Evolutionary conservation across 257 asterid species (phyloP).

Genomic region (Lavandula angustifolia): DNA sequence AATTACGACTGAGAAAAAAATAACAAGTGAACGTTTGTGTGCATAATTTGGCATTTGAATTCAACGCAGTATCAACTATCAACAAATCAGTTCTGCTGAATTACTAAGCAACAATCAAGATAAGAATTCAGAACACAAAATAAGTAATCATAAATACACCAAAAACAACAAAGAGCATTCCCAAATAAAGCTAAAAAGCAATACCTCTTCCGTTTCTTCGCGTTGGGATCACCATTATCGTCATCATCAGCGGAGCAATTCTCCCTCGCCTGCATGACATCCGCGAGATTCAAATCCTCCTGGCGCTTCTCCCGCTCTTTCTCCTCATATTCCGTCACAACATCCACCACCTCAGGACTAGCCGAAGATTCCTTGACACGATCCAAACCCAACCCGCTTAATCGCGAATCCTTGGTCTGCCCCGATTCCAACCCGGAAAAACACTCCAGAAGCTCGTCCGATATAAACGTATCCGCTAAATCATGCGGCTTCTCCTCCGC

Average conservation of each 20-base stretch:
- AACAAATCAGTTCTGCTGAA: background rate
- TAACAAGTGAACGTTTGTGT: too few relatives aligned
- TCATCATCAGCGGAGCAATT: conserved; percentile 18
- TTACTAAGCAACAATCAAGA: background rate
- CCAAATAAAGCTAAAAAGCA: conserved; percentile 1
- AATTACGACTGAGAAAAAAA: background rate
- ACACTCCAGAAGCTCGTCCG: conserved; percentile 52
- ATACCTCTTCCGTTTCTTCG: conserved; percentile 82
- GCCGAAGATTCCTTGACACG: conserved; percentile 34
- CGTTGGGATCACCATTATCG: conserved; percentile 48
- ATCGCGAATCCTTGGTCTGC: background rate
- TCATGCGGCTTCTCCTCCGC: conserved; percentile 12
- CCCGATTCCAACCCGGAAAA: conserved; percentile 38
- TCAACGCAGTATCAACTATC: background rate
- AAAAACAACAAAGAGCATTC: background rate
- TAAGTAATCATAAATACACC: too few relatives aligned
- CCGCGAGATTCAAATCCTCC: conserved; percentile 16
- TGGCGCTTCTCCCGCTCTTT: conserved; percentile 37
- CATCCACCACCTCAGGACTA: conserved; percentile 40
- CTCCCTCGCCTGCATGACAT: conserved; percentile 21
- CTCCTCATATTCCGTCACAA: conserved; percentile 29
- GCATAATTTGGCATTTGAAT: background rate
- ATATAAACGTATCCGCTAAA: conserved; percentile 41
- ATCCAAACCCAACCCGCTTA: conserved; percentile 34
- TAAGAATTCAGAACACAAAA: background rate